These are phyloP conservation scores for Cladophialophora chaetospira DNA, from an alignment of 2,329 filamentous ascomycete genomes.

Conservation along the genomic window DNA sequence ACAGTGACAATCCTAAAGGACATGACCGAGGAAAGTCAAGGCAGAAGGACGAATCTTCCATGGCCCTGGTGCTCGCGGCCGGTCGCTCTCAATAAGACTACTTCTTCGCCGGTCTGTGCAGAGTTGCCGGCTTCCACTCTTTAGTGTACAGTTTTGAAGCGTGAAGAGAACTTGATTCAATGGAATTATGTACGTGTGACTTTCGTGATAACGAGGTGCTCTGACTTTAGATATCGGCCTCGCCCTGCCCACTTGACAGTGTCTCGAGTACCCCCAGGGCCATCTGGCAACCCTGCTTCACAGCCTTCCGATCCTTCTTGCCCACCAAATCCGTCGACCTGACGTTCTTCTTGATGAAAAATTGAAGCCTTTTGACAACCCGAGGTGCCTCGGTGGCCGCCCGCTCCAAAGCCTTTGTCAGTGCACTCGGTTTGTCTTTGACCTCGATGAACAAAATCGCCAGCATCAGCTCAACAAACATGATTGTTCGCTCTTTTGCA, in stretches of 20 bases:
- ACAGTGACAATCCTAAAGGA: too few relatives aligned
- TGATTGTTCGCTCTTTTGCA: constrained; percentile 72
- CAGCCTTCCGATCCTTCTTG: constrained; percentile 13
- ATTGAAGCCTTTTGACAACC: constrained; percentile 73
- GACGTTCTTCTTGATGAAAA: constrained; percentile 76
- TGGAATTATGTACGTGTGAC: too few relatives aligned
- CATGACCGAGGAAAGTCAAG: too few relatives aligned
- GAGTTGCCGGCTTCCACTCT: too few relatives aligned
- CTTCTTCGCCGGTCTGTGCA: too few relatives aligned
- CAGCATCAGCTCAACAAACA: constrained; percentile 79
- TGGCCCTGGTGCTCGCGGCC: too few relatives aligned
- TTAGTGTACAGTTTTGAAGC: too few relatives aligned
- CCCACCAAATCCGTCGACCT: constrained; percentile 60
- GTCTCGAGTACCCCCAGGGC: constrained; percentile 45
- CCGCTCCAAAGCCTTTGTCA: constrained; percentile 68
- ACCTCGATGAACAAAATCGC: constrained; percentile 73
- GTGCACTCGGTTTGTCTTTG: constrained; percentile 56
- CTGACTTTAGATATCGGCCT: too few relatives aligned
- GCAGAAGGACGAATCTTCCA: too few relatives aligned
- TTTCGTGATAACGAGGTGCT: too few relatives aligned
- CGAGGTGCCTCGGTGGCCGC: constrained; percentile 59
- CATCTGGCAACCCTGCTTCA: constrained; percentile 46
- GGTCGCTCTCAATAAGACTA: too few relatives aligned
- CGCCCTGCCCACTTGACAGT: constrained; percentile 7
- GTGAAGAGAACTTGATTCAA: too few relatives aligned